A percentile compares a stretch with the other conserved stretches of the same genome.
phyloP scores from a whole-genome alignment of 192 early-diverging fungal genomes.

The Lunasporangiospora selenospora region DNA sequence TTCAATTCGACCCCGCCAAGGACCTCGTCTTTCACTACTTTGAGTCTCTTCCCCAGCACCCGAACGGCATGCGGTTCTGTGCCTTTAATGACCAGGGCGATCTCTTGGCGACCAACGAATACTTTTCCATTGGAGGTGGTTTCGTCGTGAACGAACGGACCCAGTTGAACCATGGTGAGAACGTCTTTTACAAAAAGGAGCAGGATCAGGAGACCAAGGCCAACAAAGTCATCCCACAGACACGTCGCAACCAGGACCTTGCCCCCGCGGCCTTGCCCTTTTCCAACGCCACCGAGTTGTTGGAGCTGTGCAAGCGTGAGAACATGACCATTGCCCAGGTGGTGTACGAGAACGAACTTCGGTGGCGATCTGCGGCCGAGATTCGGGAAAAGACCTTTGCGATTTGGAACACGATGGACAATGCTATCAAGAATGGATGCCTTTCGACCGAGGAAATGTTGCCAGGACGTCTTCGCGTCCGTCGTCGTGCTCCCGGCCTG shows the following conservation, averaged over 20 bases:
- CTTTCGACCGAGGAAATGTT: constrained; percentile 67
- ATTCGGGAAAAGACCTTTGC: constrained; percentile 74
- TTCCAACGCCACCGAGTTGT: constrained; percentile 74
- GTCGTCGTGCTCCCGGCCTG: constrained; percentile 85
- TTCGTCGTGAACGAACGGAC: constrained; percentile 95
- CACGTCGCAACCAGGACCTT: constrained; percentile 70
- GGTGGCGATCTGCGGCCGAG: constrained; percentile 86
- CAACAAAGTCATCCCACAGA: constrained; percentile 49
- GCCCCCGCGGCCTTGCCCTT: constrained; percentile 88
- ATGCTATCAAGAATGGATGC: constrained; percentile 79
- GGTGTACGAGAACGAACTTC: constrained; percentile 92
- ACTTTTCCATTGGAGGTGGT: constrained; percentile 95
- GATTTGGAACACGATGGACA: constrained; percentile 96
- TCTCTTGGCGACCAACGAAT: constrained; percentile 90
- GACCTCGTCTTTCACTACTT: constrained; percentile 90
- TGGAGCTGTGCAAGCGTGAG: constrained; percentile 83
- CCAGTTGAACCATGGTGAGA: constrained; percentile 72
- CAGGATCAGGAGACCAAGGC: constrained; percentile 46
- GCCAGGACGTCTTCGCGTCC: constrained; percentile 83
- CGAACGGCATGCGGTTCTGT: constrained; percentile 96
- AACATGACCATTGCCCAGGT: constrained; percentile 94
- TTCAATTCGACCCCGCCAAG: constrained; percentile 84
- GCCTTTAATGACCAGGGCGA: constrained; percentile 83
- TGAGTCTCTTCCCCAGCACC: constrained; percentile 90
- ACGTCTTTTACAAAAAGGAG: constrained; percentile 56